phyloP scores from a whole-genome alignment of 1,284 basidiomycete species.

The Volvariella volvacea region DNA sequence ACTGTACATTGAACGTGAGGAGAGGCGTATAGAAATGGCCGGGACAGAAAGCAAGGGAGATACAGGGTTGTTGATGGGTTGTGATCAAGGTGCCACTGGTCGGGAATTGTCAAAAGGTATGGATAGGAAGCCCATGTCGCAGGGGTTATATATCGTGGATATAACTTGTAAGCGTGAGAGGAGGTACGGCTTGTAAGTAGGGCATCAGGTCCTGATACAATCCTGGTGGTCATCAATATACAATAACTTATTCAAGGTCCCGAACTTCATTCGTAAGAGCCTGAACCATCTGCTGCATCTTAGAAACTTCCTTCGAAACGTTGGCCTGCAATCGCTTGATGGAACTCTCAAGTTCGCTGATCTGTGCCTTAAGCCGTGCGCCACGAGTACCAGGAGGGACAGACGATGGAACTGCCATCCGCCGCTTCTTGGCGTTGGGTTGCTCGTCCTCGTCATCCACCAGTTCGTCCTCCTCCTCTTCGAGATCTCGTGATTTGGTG shows the following conservation, averaged over 20 bases:
- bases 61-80: too few relatives aligned
- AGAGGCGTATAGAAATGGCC: too few relatives aligned
- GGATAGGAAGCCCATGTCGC: too few relatives aligned
- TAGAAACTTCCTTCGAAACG: slow-evolving; percentile 21
- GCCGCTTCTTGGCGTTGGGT: slow-evolving; percentile 22
- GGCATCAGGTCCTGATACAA: too few relatives aligned
- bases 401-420: slow-evolving; percentile 13
- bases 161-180: too few relatives aligned
- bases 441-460: slow-evolving; percentile 22
- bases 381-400: slow-evolving; percentile 13
- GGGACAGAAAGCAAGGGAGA: too few relatives aligned
- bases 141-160: too few relatives aligned
- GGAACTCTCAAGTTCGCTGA: slow-evolving; percentile 20
- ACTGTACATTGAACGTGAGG: too few relatives aligned
- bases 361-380: slow-evolving; percentile 18
- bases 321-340: slow-evolving; percentile 19
- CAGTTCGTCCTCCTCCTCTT: slow-evolving; percentile 20
- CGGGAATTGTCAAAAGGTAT: too few relatives aligned
- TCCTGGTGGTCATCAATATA: too few relatives aligned
- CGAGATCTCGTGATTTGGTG: slow-evolving; percentile 17
- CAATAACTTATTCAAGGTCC: slow-evolving; percentile 20
- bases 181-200: too few relatives aligned
- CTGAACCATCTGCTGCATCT: slow-evolving; percentile 18
- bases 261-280: slow-evolving; percentile 20
- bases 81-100: too few relatives aligned